These are phyloP conservation scores for Penicillium mononematosum DNA, from an alignment of 495 filamentous ascomycete species.

Conservation along the genomic window DNA sequence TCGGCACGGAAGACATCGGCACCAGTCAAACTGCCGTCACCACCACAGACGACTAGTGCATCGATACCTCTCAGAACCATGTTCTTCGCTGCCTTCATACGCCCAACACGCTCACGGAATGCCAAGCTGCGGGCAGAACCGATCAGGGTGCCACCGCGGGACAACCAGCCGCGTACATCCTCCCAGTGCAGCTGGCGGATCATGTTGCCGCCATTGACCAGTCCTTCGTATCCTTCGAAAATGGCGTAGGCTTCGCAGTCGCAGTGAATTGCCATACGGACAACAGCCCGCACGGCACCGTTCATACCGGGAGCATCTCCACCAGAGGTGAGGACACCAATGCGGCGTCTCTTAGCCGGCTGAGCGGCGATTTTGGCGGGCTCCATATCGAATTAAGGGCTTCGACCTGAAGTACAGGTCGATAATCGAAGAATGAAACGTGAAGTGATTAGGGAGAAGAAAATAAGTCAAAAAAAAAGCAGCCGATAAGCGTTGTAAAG, in stretches of 20 bases:
- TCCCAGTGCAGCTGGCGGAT: constrained; percentile 89
- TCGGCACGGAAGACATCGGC: constrained; percentile 90
- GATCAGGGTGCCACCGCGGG: constrained; percentile 94
- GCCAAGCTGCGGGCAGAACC: constrained; percentile 88
- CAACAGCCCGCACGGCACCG: constrained; percentile 86
- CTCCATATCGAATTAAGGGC: constrained; percentile 32
- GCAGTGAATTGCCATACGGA: constrained; percentile 84
- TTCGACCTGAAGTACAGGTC: constrained; percentile 19
- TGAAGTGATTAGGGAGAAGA: constrained; percentile 7
- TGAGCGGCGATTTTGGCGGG: constrained; percentile 33
- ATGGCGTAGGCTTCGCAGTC: constrained; percentile 87
- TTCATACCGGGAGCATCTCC: constrained; percentile 99
- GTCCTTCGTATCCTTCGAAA: constrained; percentile 94
- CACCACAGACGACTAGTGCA: constrained; percentile 93
- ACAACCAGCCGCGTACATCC: constrained; percentile 91
- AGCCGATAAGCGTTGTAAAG: constrained; percentile 15
- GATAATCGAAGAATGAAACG: constrained; percentile 13
- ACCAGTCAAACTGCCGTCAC: constrained; percentile 95
- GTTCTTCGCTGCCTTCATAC: constrained; percentile 85
- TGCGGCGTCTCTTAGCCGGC: constrained; percentile 66
- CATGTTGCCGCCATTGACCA: constrained; percentile 83
- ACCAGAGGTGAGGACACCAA: constrained; percentile 94
- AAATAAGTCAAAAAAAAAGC: constrained; percentile 12
- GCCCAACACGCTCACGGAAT: constrained; percentile 83
- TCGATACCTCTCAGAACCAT: constrained; percentile 91